phyloP scores from a whole-genome alignment of 495 filamentous ascomycete genomes.

The Chlorociboria aeruginascens region DNA sequence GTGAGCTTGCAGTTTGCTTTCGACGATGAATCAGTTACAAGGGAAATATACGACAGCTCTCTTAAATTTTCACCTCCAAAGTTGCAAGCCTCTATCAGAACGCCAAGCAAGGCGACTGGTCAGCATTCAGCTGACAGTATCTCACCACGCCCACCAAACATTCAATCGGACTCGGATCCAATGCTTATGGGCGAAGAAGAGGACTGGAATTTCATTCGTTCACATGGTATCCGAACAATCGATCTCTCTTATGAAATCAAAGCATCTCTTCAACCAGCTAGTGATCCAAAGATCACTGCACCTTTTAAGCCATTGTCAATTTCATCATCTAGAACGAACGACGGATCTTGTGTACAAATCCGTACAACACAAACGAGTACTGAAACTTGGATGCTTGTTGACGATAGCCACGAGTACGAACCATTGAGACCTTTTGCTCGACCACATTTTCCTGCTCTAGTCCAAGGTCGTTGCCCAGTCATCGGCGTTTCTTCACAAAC shows the following conservation, averaged over 20 bases:
- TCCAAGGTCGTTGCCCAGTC: conserved; percentile 39
- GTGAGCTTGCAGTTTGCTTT: not conserved
- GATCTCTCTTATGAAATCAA: not conserved
- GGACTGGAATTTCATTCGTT: conserved; percentile 8
- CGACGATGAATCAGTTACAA: not conserved
- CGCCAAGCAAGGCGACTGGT: not conserved
- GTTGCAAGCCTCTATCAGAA: not conserved
- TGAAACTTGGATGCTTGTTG: not conserved
- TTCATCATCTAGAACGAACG: too few species aligned
- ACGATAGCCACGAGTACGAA: conserved; percentile 13
- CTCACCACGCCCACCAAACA: not conserved
- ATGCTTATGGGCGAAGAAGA: conserved; percentile 1
- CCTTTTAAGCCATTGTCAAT: too few species aligned
- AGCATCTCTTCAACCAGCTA: not conserved
- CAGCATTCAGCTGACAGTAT: not conserved
- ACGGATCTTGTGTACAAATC: not conserved
- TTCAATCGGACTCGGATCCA: not conserved
- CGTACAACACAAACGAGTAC: not conserved
- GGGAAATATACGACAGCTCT: conserved; percentile 11
- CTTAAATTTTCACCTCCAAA: conserved; percentile 13
- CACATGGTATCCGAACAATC: not conserved
- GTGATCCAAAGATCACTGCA: not conserved
- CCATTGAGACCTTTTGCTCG: conserved; percentile 31
- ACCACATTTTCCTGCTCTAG: conserved; percentile 32
- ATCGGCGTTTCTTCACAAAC: conserved; percentile 34